Evolutionary conservation across 139 green algal species (phyloP), one percentile per base, ranked within the genome.

Genomic region (Micromonas pusilla): DNA sequence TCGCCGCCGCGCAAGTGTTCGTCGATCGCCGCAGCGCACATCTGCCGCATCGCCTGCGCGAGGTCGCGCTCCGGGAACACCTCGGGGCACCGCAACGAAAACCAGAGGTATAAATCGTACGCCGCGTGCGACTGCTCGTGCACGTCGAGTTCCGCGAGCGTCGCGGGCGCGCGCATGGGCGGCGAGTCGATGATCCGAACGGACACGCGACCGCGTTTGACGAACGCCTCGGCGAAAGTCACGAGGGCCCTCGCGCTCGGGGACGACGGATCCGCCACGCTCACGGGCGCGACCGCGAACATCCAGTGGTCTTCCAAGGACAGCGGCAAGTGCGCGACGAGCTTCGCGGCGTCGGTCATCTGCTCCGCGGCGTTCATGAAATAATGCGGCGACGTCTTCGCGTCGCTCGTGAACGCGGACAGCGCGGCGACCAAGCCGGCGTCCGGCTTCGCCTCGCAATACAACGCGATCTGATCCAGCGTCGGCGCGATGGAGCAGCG

Each of bases 81-180:
- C 72, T n/a, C 2, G 5, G 31, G 52, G 30, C 45, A 25, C 68
- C 31, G 31, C 52, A 33, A 52, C 31, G 54, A 62, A 0, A 71
- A 52, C 53, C 72, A 70, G 1, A 68, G 30, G 4, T 78, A 78
- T 52, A 70, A 70, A 78, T 71, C 72, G 23, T 65, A 34, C 32
- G 23, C n/a, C 53, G 25, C n/a, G 31, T 78, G 72, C 30, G 52
- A 19, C 32, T 62, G n/a, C 30, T 75, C 68, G 4, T 62, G 38
- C 2, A 34, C 53, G 3, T 30, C 21, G 9, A 75, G 38, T 1
- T 63, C 23, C 1, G 3, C 33, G n/a, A n/a, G 21, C 1, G 20
- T 63, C 3, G 3, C 13, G 5, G 37, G 68, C 65, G 68, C 53
- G n/a, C 68, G 38, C 16, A 36, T 19, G 37, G 37, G 68, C 30